Conservation (phyloP, 306 rosid genomes). For the Pyrus bretschneideri region DNA sequence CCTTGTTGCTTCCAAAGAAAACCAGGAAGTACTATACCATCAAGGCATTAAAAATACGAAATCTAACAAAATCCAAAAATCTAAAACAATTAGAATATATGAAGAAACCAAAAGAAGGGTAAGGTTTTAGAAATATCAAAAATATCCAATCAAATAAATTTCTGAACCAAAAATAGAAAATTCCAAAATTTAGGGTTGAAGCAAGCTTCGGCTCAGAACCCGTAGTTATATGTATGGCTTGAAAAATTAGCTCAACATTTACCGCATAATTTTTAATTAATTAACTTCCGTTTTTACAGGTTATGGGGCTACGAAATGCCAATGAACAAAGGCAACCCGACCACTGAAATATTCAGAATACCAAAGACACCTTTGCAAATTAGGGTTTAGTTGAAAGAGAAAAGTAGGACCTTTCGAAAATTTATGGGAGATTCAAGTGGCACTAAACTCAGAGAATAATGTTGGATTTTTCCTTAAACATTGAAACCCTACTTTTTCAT, state of each 20-base stretch:
- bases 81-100: not conserved
- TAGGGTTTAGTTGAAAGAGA: not conserved
- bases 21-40: not conserved
- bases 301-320: not conserved
- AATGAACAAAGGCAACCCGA: too few species aligned
- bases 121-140: not conserved
- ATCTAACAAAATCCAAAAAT: not conserved
- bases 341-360: too few species aligned
- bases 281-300: not conserved
- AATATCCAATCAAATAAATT: not conserved
- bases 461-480: not conserved
- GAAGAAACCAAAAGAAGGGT: not conserved
- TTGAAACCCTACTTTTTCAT: not conserved
- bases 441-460: not conserved
- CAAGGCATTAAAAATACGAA: too few species aligned
- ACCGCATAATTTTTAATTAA: not conserved
- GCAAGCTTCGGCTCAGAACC: not conserved
- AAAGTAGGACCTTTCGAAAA: not conserved
- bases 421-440: constrained; percentile 1
- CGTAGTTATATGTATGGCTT: not conserved
- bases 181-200: not conserved
- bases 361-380: not conserved
- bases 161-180: not conserved
- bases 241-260: not conserved
- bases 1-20: not conserved